phyloP scores from a whole-genome alignment of 805 yeast genomes.

The Isabelozyma heimii region DNA sequence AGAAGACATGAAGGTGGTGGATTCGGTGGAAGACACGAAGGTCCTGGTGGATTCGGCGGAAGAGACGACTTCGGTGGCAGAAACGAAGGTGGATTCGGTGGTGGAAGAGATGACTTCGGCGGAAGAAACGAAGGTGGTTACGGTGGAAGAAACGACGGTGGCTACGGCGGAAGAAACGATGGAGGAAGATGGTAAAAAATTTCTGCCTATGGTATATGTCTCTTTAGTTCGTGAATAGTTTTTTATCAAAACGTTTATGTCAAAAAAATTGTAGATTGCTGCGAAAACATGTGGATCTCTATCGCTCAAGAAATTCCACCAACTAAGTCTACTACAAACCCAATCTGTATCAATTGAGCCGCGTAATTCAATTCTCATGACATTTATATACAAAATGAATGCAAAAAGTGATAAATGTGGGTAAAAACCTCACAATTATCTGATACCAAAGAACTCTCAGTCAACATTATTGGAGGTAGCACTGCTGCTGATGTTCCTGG shows the following conservation, averaged over 20 bases:
- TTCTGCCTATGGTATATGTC: neutral
- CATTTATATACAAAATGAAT: neutral
- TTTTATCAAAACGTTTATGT: too few relatives aligned
- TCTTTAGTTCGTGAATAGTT: too few relatives aligned
- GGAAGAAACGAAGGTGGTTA: constrained; percentile 9
- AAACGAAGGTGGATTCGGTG: constrained; percentile 12
- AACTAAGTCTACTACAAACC: too few relatives aligned
- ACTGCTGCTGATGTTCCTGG: constrained; percentile 17
- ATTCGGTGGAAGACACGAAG: constrained; percentile 8
- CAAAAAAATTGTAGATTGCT: too few relatives aligned
- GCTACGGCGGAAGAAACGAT: constrained; percentile 9
- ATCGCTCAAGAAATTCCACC: too few relatives aligned
- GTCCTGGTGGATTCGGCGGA: constrained; percentile 8
- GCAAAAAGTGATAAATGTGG: neutral
- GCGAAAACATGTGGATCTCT: too few relatives aligned
- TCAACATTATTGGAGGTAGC: constrained; percentile 24
- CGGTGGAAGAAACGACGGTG: constrained; percentile 16
- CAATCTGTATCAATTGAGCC: too few relatives aligned
- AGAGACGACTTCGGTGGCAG: constrained; percentile 13
- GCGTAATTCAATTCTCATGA: neutral
- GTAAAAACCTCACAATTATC: neutral
- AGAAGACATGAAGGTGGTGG: constrained; percentile 12
- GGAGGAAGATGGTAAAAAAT: constrained; percentile 4
- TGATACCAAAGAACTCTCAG: constrained; percentile 3
- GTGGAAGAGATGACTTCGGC: constrained; percentile 18